Conservation (phyloP, 2,329 filamentous ascomycete species). For the Cercospora berteroae region DNA sequence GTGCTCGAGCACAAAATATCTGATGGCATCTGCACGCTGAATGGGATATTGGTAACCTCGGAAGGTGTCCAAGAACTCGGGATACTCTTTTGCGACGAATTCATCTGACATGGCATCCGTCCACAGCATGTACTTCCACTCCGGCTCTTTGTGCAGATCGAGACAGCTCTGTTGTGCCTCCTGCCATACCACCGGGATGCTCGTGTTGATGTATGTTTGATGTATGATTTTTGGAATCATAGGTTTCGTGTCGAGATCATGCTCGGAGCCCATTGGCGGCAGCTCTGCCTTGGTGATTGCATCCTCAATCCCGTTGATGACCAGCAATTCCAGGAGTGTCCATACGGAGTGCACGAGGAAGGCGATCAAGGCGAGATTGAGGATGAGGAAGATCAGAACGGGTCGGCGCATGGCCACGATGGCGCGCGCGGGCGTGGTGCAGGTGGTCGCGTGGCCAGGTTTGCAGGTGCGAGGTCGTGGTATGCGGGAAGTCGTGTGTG, state of each 20-base stretch:
- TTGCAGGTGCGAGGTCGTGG: background rate
- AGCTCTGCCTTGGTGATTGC: slow-evolving; percentile 66
- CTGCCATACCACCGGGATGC: slow-evolving; percentile 65
- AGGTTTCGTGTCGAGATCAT: slow-evolving; percentile 44
- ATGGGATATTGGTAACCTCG: slow-evolving; percentile 72
- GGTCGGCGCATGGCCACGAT: slow-evolving; percentile 56
- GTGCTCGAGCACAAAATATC: slow-evolving; percentile 74
- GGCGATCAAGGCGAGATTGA: slow-evolving; percentile 62
- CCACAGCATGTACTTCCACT: slow-evolving; percentile 81
- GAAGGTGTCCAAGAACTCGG: slow-evolving; percentile 69
- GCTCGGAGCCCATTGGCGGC: slow-evolving; percentile 61
- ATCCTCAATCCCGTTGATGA: slow-evolving; percentile 65
- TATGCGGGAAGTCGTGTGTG: background rate
- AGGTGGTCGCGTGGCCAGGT: background rate
- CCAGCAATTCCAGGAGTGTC: slow-evolving; percentile 67
- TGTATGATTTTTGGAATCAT: slow-evolving; percentile 75
- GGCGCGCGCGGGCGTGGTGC: slow-evolving; percentile 14
- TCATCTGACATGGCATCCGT: slow-evolving; percentile 67
- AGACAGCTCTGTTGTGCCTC: slow-evolving; percentile 65
- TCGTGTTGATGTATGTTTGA: slow-evolving; percentile 71
- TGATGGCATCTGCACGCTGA: slow-evolving; percentile 71
- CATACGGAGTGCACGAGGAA: slow-evolving; percentile 67
- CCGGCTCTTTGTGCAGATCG: slow-evolving; percentile 55
- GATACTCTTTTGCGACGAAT: slow-evolving; percentile 71
- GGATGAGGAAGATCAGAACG: slow-evolving; percentile 61